phyloP scores from a whole-genome alignment of 202 grass and related monocot genomes.

The Bolboschoenoplectus hybrid region DNA sequence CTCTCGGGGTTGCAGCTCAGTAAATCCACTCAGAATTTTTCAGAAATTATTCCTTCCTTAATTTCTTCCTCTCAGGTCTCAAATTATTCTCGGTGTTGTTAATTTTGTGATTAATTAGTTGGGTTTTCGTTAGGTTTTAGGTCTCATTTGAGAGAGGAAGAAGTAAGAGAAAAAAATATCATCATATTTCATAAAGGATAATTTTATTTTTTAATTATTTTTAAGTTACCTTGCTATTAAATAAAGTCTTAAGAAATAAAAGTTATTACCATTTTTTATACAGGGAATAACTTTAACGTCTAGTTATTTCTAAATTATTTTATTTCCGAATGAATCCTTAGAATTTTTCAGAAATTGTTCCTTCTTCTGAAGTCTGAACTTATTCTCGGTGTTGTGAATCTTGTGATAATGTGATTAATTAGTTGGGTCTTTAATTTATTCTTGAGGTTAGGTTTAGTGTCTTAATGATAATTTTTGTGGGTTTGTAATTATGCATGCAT shows the following conservation, averaged over 20 bases:
- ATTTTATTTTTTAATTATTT: background rate
- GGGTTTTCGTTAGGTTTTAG: too few species aligned
- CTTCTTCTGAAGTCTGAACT: background rate
- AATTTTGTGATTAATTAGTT: background rate
- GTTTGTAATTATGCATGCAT: background rate
- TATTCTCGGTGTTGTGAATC: background rate
- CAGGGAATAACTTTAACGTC: too few species aligned
- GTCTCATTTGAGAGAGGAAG: too few species aligned
- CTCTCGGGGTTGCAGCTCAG: conserved; percentile 1
- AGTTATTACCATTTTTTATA: too few species aligned
- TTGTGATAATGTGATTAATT: background rate
- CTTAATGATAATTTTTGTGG: background rate
- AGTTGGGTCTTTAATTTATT: background rate
- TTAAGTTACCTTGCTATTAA: too few species aligned
- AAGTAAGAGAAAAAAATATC: too few species aligned
- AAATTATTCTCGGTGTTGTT: background rate
- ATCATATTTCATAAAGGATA: too few species aligned
- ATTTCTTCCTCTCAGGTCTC: background rate
- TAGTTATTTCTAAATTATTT: too few species aligned
- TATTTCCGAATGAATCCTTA: too few species aligned
- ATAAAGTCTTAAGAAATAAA: too few species aligned
- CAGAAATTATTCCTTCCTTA: conserved; percentile 16
- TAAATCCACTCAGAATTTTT: background rate
- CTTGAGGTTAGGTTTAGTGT: background rate
- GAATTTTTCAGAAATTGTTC: background rate